Percentiles rank a stretch among this genome's conserved stretches.
phyloP scores from a whole-genome alignment of 148 eudicot species.

The Rhododendron griersonianum region DNA sequence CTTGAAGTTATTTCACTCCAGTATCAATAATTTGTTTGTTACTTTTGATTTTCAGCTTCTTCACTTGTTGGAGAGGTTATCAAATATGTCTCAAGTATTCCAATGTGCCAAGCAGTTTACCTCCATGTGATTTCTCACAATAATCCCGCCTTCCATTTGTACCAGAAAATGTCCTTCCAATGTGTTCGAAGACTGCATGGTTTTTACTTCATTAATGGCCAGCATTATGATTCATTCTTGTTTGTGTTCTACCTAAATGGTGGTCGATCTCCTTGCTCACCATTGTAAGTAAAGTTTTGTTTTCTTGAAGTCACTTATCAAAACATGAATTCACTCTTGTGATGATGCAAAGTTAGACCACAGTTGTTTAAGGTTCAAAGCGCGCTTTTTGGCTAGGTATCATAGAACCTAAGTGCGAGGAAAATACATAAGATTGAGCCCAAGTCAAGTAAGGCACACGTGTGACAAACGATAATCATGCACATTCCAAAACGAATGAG shows the following conservation, averaged over 20 bases:
- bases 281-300: conserved; percentile 52
- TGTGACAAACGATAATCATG: not conserved
- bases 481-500: not conserved
- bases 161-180: conserved; percentile 86
- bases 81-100: conserved; percentile 66
- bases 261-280: conserved; percentile 90
- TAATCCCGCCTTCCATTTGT: conserved; percentile 73
- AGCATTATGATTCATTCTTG: conserved; percentile 79
- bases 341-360: not conserved
- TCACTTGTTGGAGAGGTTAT: conserved; percentile 76
- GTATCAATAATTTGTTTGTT: conserved; percentile 9
- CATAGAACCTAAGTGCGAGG: not conserved
- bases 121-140: conserved; percentile 93
- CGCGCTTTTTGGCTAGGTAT: not conserved
- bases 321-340: not conserved
- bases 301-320: not conserved
- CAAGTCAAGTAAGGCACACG: not conserved
- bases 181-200: conserved; percentile 67
- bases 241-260: conserved; percentile 90
- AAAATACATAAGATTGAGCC: not conserved
- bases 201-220: conserved; percentile 75
- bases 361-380: not conserved
- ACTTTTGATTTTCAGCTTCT: conserved; percentile 50
- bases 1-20: not conserved
- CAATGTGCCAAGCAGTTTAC: conserved; percentile 76